Base-by-base conservation (phyloP, 1,139 yeast genomes). In the Pichia sp. region DNA sequence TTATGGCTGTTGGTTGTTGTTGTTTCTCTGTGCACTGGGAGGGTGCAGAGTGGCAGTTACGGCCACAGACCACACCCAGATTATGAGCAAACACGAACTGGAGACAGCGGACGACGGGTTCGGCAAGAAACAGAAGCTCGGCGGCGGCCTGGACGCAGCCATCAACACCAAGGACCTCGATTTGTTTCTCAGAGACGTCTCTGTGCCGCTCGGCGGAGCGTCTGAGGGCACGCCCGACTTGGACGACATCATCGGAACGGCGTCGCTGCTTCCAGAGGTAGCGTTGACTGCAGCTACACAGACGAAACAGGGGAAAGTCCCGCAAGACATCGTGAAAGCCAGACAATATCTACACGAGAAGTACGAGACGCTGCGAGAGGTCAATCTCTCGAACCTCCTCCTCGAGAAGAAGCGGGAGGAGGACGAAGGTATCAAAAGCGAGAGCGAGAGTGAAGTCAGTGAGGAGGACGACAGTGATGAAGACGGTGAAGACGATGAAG, bases 391-490 rank as follows among this genome's bases (percentile, higher is more conserved):
- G 3, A 55, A 58, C 30, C 43, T 46, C 35, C 46, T 61, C 6
- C 31, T 61, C n/a, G 42, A 45, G 38, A 53, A 56, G 34, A 60
- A 60, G 38, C 49, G 51, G 24, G 61, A 58, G 37, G 61, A 57
- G 38, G 66, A 60, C 30, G 59, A 54, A 30, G 62, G 62, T 9
- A 52, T 55, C 12, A 53, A 48, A 9, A 28, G 17, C 5, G 30
- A 21, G 3, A 18, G 15, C 8, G 34, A 61, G 30, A 58, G 53
- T 20, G 63, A 58, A 37, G 57, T 56, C 14, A 17, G 21, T 5
- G 27, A 19, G 12, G 45, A 32, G n/a, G 41, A 42, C n/a, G 46
- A 41, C 7, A 24, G 27, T 24, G 38, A n/a, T n/a, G n/a, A n/a
- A n/a, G n/a, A n/a, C n/a, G n/a, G n/a, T n/a, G n/a, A 17, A 2